Conservation (phyloP, 768 basidiomycete species). For the Lepiota brunneoincarnata region DNA sequence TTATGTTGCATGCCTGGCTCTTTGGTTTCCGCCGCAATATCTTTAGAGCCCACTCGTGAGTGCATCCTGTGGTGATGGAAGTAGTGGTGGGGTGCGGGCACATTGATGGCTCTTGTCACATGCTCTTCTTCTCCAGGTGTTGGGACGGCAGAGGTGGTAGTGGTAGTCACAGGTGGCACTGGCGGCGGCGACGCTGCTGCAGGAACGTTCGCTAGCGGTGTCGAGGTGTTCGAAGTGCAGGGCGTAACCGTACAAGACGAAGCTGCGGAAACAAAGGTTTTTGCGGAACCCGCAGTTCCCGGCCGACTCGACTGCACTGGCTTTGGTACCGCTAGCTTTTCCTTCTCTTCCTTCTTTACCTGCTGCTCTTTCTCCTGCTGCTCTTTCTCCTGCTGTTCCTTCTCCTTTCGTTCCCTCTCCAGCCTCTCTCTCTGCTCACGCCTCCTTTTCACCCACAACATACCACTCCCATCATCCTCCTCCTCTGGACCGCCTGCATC, state of each 20-base stretch:
- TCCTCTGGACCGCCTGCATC: constrained; percentile 14
- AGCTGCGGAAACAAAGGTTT: background rate
- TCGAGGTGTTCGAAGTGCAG: background rate
- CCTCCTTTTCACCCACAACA: constrained; percentile 76
- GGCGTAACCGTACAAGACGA: constrained; percentile 1
- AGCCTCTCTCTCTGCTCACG: constrained; percentile 56
- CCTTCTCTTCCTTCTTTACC: constrained; percentile 11
- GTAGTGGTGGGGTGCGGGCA: constrained; percentile 31
- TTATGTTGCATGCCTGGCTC: constrained; percentile 18
- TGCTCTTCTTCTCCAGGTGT: constrained; percentile 22
- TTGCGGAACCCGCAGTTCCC: constrained; percentile 1
- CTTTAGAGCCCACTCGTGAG: constrained; percentile 1
- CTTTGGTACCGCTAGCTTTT: constrained; percentile 24
- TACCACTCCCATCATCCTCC: constrained; percentile 79
- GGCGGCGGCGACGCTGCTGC: background rate
- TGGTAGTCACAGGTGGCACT: background rate
- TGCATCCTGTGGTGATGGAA: constrained; percentile 19
- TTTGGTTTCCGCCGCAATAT: background rate
- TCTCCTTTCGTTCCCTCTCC: constrained; percentile 33
- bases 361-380: constrained; percentile 19
- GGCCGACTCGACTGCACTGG: background rate
- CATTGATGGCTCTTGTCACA: constrained; percentile 28
- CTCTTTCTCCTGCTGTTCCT: constrained; percentile 18
- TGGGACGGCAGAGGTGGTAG: constrained; percentile 10
- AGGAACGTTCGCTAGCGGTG: background rate